These are phyloP conservation scores for Candida maesae DNA, from an alignment of 805 yeast species.

Conservation along the genomic window DNA sequence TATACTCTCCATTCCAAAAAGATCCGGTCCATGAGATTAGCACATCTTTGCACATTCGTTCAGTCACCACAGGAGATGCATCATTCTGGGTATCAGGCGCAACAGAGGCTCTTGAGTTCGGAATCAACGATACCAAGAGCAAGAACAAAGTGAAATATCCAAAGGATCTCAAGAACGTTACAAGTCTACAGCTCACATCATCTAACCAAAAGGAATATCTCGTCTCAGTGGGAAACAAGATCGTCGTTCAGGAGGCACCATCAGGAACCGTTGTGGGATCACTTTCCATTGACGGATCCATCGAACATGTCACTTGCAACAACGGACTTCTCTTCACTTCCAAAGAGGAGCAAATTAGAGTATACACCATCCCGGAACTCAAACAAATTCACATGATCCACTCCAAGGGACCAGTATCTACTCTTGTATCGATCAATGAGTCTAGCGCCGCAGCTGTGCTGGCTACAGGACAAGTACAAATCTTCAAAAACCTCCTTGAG, in stretches of 20 bases:
- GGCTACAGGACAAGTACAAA: slow-evolving; percentile 31
- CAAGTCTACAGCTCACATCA: slow-evolving; percentile 1
- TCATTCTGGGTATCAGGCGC: slow-evolving; percentile 29
- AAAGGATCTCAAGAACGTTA: slow-evolving; percentile 10
- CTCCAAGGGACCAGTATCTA: slow-evolving; percentile 7
- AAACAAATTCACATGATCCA: slow-evolving; percentile 11
- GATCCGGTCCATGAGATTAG: slow-evolving; percentile 36
- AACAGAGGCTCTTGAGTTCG: slow-evolving; percentile 19
- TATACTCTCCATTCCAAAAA: slow-evolving; percentile 42
- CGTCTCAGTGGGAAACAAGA: slow-evolving; percentile 3
- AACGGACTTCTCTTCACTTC: slow-evolving; percentile 11
- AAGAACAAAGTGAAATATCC: slow-evolving; percentile 13
- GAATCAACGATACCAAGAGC: slow-evolving; percentile 17
- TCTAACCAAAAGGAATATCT: slow-evolving; percentile 1
- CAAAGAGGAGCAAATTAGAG: slow-evolving; percentile 7
- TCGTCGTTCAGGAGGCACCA: slow-evolving; percentile 6
- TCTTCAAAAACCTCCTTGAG: slow-evolving; percentile 25
- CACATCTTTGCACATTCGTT: slow-evolving; percentile 22
- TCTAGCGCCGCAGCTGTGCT: slow-evolving; percentile 24
- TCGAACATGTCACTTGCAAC: slow-evolving; percentile 7
- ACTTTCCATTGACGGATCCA: slow-evolving; percentile 4
- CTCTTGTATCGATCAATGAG: slow-evolving; percentile 1
- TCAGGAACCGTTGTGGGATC: slow-evolving; percentile 10
- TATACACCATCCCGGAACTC: slow-evolving; percentile 8
- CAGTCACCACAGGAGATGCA: slow-evolving; percentile 17